Evolutionary conservation across 2,329 filamentous ascomycete genomes (phyloP).

Genomic region (Thyridium curvatum): DNA sequence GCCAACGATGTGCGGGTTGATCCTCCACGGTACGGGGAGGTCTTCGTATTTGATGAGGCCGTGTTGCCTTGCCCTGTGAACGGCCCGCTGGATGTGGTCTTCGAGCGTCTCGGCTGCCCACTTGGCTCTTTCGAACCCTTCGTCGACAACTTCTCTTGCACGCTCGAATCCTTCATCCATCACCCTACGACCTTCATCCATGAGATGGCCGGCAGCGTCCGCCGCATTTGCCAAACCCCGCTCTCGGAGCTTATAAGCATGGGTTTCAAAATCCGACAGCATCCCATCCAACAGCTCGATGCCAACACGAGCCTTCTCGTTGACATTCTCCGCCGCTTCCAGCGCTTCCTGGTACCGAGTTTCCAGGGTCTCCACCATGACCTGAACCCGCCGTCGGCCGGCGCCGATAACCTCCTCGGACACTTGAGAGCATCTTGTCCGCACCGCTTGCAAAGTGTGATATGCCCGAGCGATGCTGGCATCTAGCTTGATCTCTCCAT

Average conservation of each 20-base stretch:
- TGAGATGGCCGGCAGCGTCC: conserved; percentile 63
- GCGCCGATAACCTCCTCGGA: conserved; percentile 87
- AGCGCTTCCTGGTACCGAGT: conserved; percentile 80
- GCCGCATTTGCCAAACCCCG: conserved; percentile 62
- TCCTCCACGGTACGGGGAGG: conserved; percentile 83
- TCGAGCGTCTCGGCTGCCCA: conserved; percentile 77
- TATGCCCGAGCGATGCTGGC: conserved; percentile 80
- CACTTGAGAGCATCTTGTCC: conserved; percentile 80
- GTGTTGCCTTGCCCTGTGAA: conserved; percentile 67
- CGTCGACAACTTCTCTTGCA: conserved; percentile 71
- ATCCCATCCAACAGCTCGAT: conserved; percentile 82
- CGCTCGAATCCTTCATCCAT: conserved; percentile 73
- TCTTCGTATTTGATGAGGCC: conserved; percentile 86
- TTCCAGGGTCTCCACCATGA: conserved; percentile 91
- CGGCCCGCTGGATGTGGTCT: conserved; percentile 75
- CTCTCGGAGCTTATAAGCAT: conserved; percentile 73
- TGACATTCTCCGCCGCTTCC: conserved; percentile 75
- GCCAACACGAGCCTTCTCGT: conserved; percentile 85
- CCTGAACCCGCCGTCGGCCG: conserved; percentile 73
- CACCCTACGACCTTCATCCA: conserved; percentile 73
- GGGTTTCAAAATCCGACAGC: conserved; percentile 76
- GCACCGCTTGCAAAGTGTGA: conserved; percentile 77
- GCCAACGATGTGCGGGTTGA: conserved; percentile 86
- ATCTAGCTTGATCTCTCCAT: conserved; percentile 78
- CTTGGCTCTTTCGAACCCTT: conserved; percentile 75